Evolutionary conservation across 192 early-diverging fungal species (phyloP).

Genomic region (Rhizophagus sp.): DNA sequence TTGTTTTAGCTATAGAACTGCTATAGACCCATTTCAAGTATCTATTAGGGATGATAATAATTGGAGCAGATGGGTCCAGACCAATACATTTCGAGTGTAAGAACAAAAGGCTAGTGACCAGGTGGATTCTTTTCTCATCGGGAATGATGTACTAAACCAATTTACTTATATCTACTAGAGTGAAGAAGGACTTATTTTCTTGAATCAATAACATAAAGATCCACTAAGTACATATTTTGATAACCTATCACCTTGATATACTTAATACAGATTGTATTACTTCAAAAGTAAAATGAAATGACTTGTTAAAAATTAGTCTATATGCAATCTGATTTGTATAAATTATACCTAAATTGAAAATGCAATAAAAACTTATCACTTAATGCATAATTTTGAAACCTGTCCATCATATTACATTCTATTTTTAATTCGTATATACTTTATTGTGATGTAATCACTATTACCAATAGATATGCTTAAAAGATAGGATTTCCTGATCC

Average conservation of each 20-base stretch:
- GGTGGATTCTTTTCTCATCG: not conserved
- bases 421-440: no score
- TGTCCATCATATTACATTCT: no score
- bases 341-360: not conserved
- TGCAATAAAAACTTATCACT: not conserved
- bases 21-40: not conserved
- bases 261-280: no score
- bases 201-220: not conserved
- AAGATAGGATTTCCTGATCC: no score
- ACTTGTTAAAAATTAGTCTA: not conserved
- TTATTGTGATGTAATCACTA: no score
- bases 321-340: no score
- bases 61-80: conserved; percentile 13
- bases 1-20: no score
- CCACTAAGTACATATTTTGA: not conserved
- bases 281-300: not conserved
- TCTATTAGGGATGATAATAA: conserved; percentile 16
- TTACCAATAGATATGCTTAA: no score
- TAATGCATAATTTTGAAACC: no score
- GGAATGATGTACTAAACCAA: conserved; percentile 6
- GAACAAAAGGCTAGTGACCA: not conserved
- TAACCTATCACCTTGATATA: not conserved
- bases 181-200: not conserved
- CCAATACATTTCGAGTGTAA: not conserved
- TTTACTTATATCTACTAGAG: conserved; percentile 9